Percentiles rank a stretch among this genome's conserved stretches.
Evolutionary conservation across 176 grass and related monocot genomes (phyloP).

Genomic region (Carex cristatella): DNA sequence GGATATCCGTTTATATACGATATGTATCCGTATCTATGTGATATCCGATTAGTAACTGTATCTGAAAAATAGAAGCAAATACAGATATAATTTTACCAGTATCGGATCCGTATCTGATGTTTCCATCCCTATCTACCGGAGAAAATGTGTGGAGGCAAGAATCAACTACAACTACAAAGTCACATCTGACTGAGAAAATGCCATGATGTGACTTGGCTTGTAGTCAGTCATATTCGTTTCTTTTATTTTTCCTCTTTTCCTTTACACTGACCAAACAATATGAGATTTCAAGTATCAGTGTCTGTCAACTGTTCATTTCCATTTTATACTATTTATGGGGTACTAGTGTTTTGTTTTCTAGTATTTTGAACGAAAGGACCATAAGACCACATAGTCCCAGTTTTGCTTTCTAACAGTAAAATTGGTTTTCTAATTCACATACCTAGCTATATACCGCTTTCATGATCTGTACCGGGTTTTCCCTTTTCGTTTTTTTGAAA

Average conservation of each 20-base stretch:
- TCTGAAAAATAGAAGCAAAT: too few species aligned
- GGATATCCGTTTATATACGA: too few species aligned
- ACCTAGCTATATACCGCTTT: neutral
- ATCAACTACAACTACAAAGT: neutral
- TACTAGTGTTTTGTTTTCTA: neutral
- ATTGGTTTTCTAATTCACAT: neutral
- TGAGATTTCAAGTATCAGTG: neutral
- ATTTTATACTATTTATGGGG: neutral
- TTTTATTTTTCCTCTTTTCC: neutral
- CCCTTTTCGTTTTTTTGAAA: too few species aligned
- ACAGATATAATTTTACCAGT: too few species aligned
- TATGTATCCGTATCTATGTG: too few species aligned
- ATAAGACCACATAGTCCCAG: neutral
- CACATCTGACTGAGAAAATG: neutral
- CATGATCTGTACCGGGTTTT: neutral
- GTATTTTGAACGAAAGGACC: neutral
- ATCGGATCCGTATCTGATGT: too few species aligned
- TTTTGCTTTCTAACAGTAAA: neutral
- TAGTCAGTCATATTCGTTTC: neutral
- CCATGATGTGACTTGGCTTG: neutral
- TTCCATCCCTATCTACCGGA: neutral
- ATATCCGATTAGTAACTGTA: too few species aligned
- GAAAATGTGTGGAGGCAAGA: neutral
- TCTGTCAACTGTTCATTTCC: neutral
- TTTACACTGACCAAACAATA: slow-evolving; percentile 10